phyloP scores from a whole-genome alignment of 2,329 filamentous ascomycete species.

The Colletotrichum tropicicola region DNA sequence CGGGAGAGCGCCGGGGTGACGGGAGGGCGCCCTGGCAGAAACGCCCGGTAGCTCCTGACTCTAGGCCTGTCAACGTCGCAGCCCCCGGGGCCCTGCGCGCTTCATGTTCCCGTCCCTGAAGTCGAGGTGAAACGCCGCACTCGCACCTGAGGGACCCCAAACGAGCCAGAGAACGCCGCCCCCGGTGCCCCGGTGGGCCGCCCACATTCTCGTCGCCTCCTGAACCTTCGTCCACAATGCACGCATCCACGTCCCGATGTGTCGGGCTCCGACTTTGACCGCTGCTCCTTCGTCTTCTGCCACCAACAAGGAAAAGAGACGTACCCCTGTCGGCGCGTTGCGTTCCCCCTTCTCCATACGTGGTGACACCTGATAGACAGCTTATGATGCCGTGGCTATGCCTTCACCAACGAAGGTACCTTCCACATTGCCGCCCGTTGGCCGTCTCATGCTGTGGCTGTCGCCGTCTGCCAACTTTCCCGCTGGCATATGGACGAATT shows the following conservation, averaged over 20 bases:
- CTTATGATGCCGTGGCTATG: too few species aligned
- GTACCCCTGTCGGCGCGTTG: too few species aligned
- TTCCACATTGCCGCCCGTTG: neutral
- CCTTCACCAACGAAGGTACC: too few species aligned
- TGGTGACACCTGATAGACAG: too few species aligned
- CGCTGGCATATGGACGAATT: neutral
- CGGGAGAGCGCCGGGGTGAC: conserved; percentile 6
- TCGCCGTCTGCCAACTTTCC: neutral
- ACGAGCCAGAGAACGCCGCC: conserved; percentile 33
- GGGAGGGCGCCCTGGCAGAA: neutral
- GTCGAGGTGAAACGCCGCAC: conserved; percentile 8
- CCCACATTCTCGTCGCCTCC: neutral
- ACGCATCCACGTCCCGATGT: neutral
- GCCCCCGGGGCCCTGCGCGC: neutral
- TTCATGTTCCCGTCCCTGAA: neutral
- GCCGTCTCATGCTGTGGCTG: conserved; percentile 5
- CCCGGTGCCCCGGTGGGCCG: neutral
- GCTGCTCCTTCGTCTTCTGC: neutral
- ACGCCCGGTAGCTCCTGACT: conserved; percentile 8
- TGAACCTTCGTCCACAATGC: neutral
- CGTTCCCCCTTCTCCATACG: too few species aligned
- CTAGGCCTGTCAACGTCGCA: conserved; percentile 16
- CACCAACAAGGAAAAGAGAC: too few species aligned
- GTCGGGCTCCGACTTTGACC: too few species aligned
- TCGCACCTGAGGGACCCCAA: conserved; percentile 34